Base-by-base conservation (phyloP, 257 asterid species). In the Avicennia marina region DNA sequence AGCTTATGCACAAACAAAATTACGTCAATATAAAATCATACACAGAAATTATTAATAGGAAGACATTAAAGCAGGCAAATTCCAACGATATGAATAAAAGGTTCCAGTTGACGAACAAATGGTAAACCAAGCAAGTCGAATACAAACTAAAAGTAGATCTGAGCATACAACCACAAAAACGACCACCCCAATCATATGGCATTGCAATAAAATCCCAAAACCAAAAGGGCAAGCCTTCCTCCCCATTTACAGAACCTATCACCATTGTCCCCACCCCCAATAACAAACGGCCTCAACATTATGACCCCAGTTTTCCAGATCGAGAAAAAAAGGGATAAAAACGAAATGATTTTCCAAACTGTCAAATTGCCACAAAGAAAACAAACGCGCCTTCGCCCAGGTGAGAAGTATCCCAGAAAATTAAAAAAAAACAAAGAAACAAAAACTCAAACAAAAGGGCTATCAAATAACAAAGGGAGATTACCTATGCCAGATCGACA, bases 401-500 rank as follows among this genome's bases (percentile, higher is more conserved):
- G 53, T 24, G 63, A 43, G 47, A 43, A 58, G 46, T 41, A 3
- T 2, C 6, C 16, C 19, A 27, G 36, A 42, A 18, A 44, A 48
- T n/a, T n/a, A n/a, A n/a, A n/a, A n/a, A n/a, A n/a, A 11, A 11
- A 2, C 41, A 36, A 7, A 0, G 41, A 36, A 36, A 5, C 9
- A 7, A 2, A 36, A 36, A 36, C n/a, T n/a, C n/a, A n/a, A n/a
- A n/a, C n/a, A n/a, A n/a, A n/a, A n/a, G n/a, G n/a, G n/a, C n/a
- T n/a, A n/a, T 61, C 76, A 65, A 65, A 53, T 27, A 15, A 69
- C 3, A 36, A 36, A 36, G 22, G 43, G 46, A 58, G 32, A 32
- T 22, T 41, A 64, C 66, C 62, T 51, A 56, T 67, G 58, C 61
- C 60, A 49, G 83, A 76, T 76, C 71, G 60, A 68, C 83, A 76